A percentile compares a stretch with the other conserved stretches of the same genome.
Conservation (phyloP, 257 asterid genomes). For the Thymus quinquecostatus region DNA sequence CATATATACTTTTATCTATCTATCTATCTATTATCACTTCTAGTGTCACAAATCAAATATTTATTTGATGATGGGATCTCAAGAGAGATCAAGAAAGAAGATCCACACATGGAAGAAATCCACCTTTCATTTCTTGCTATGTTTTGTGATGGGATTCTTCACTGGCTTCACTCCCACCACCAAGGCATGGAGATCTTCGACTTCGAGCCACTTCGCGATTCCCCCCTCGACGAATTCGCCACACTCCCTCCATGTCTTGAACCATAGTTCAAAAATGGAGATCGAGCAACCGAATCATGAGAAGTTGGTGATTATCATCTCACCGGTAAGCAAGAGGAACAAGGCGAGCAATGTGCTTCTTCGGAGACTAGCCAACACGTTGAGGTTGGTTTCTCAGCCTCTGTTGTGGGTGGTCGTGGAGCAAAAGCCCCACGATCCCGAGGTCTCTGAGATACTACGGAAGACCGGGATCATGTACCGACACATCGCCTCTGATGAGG, state of each 20-base stretch:
- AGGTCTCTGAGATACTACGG: constrained; percentile 68
- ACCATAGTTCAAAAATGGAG: constrained; percentile 14
- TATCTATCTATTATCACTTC: no score
- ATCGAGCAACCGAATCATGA: constrained; percentile 33
- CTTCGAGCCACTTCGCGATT: constrained; percentile 31
- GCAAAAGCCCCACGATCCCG: constrained; percentile 50
- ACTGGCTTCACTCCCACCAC: constrained; percentile 78
- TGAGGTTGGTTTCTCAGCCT: constrained; percentile 72
- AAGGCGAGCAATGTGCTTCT: constrained; percentile 44
- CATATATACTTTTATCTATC: not conserved
- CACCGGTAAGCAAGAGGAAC: constrained; percentile 59
- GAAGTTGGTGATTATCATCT: constrained; percentile 62
- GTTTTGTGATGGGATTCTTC: constrained; percentile 90
- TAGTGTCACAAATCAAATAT: not conserved
- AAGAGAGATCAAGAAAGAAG: constrained; percentile 82
- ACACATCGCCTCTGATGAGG: constrained; percentile 73
- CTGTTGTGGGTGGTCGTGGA: constrained; percentile 86
- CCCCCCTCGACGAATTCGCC: constrained; percentile 42
- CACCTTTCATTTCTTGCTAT: constrained; percentile 65
- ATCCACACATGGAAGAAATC: constrained; percentile 78
- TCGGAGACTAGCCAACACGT: constrained; percentile 64
- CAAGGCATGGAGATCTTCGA: constrained; percentile 47
- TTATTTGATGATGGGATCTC: constrained; percentile 51
- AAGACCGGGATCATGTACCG: constrained; percentile 83
- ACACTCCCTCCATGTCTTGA: constrained; percentile 41